Evolutionary conservation across 768 basidiomycete species (phyloP).

Genomic region (Cystofilobasidium capitatum): DNA sequence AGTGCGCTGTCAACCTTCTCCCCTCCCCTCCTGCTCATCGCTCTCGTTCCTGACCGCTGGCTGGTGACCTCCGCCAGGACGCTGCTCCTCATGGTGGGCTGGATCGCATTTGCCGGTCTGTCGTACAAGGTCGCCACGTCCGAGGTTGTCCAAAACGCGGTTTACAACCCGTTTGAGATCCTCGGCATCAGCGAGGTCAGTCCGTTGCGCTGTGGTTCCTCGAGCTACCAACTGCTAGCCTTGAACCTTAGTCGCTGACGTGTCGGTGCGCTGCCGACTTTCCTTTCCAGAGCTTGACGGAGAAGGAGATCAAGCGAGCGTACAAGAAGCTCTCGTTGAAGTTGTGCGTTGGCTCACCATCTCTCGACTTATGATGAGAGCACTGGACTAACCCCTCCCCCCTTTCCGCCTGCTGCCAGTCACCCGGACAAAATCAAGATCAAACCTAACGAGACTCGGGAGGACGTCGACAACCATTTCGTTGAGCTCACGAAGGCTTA

Average conservation of each 20-base stretch:
- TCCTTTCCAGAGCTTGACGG: conserved; percentile 49
- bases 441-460: conserved; percentile 69
- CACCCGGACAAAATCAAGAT: conserved; percentile 95
- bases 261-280: neutral
- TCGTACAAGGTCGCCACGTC: conserved; percentile 55
- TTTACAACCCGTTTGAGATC: conserved; percentile 93
- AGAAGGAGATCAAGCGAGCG: conserved; percentile 91
- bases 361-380: neutral
- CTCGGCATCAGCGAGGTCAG: conserved; percentile 64
- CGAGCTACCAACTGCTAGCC: no score
- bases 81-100: conserved; percentile 57
- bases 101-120: conserved; percentile 60
- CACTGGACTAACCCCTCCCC: neutral
- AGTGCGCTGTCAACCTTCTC: neutral
- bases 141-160: conserved; percentile 50
- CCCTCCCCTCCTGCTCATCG: neutral
- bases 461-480: conserved; percentile 74
- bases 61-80: conserved; percentile 42
- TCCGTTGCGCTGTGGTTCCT: conserved; percentile 25
- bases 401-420: conserved; percentile 43
- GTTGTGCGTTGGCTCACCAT: conserved; percentile 51
- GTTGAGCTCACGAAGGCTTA: conserved; percentile 95
- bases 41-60: neutral
- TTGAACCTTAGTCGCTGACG: neutral
- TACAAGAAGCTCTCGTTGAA: conserved; percentile 82